Evolutionary conservation across 2,329 filamentous ascomycete species (phyloP).

Genomic region (Aspergillus hortae): DNA sequence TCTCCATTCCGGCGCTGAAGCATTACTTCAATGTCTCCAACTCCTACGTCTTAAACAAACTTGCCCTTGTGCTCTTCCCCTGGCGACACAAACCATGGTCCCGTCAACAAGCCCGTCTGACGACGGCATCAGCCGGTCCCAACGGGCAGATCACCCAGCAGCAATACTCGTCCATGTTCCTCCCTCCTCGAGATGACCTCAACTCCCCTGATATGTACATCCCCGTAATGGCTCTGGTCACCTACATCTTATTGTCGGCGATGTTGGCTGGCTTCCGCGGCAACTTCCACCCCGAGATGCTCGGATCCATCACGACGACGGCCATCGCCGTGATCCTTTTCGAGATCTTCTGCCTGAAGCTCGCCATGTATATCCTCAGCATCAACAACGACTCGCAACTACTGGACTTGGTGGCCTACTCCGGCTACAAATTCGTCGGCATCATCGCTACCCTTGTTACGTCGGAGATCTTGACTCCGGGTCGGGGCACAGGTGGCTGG

Average conservation of each 20-base stretch:
- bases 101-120: constrained; percentile 67
- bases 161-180: constrained; percentile 58
- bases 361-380: constrained; percentile 88
- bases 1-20: constrained; percentile 89
- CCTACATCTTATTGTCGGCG: constrained; percentile 91
- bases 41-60: constrained; percentile 89
- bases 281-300: constrained; percentile 87
- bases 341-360: constrained; percentile 85
- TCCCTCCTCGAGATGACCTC: constrained; percentile 89
- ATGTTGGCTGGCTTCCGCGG: constrained; percentile 85
- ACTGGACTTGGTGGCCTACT: constrained; percentile 91
- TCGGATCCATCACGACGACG: constrained; percentile 83
- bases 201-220: constrained; percentile 99
- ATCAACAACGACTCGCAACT: constrained; percentile 94
- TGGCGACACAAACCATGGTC: constrained; percentile 99
- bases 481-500: constrained; percentile 81
- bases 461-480: constrained; percentile 72
- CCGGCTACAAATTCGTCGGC: constrained; percentile 97
- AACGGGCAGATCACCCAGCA: constrained; percentile 63
- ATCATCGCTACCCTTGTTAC: constrained; percentile 85
- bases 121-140: constrained; percentile 36
- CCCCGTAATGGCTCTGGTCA: constrained; percentile 94
- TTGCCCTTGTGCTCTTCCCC: constrained; percentile 90
- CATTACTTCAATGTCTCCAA: constrained; percentile 99
- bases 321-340: constrained; percentile 78